These are phyloP conservation scores for Zostera marina DNA, from an alignment of 116 monocot species.

Conservation along the genomic window DNA sequence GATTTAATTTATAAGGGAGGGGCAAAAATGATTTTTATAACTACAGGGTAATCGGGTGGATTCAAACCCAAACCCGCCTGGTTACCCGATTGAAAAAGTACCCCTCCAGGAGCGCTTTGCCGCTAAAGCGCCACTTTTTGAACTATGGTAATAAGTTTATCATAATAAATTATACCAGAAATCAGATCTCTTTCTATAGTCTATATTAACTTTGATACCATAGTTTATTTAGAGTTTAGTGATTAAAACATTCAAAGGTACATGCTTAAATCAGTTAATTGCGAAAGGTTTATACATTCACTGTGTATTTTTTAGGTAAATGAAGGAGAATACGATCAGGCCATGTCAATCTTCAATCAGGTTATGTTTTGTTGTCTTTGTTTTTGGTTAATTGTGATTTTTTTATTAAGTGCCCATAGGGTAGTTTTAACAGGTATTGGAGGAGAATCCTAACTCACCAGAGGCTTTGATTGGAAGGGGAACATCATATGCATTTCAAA, in stretches of 20 bases:
- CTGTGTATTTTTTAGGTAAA: slow-evolving; percentile 57
- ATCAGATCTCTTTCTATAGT: no score
- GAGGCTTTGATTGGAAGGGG: slow-evolving; percentile 92
- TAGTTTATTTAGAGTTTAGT: no score
- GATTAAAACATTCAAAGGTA: background rate
- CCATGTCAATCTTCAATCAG: slow-evolving; percentile 72
- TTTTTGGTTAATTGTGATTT: slow-evolving; percentile 1
- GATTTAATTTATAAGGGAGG: no score
- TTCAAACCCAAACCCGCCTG: no score
- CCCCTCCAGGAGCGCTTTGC: no score
- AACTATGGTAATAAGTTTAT: no score
- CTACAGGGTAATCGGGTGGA: no score
- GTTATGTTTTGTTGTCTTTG: slow-evolving; percentile 16
- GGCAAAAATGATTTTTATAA: no score
- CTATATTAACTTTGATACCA: no score
- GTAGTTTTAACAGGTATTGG: slow-evolving; percentile 39
- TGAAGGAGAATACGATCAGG: slow-evolving; percentile 78
- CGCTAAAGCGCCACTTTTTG: no score
- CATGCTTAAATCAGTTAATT: background rate
- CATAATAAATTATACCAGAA: no score
- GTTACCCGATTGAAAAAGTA: no score
- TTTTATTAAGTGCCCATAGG: background rate
- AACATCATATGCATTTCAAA: slow-evolving; percentile 87
- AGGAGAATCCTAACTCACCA: slow-evolving; percentile 66
- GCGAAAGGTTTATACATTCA: background rate